Evolutionary conservation across 2,329 filamentous ascomycete genomes (phyloP).

Genomic region (Phyllosticta ampelicida): DNA sequence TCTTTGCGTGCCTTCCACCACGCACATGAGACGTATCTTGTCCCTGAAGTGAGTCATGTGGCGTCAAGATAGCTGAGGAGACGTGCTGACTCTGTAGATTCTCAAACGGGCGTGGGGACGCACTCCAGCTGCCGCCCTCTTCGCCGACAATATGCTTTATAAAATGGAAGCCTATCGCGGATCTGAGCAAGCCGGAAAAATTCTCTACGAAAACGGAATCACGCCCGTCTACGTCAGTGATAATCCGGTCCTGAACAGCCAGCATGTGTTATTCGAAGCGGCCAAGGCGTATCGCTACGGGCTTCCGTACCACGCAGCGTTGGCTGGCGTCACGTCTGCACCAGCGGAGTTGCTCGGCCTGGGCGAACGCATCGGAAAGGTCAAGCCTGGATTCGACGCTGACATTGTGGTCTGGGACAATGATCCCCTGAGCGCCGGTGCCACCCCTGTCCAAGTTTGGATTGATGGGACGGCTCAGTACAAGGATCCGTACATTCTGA

Average conservation of each 20-base stretch:
- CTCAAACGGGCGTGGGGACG: conserved; percentile 28
- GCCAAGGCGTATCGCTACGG: conserved; percentile 34
- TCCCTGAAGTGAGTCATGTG: conserved; percentile 45
- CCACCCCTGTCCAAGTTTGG: conserved; percentile 32
- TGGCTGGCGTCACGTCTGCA: conserved; percentile 30
- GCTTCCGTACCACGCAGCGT: conserved; percentile 30
- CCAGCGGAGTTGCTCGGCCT: conserved; percentile 31
- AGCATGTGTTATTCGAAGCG: conserved; percentile 54
- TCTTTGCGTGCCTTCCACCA: conserved; percentile 58
- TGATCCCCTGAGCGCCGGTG: conserved; percentile 30
- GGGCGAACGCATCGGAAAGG: conserved; percentile 30
- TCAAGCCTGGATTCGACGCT: conserved; percentile 31
- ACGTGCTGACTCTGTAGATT: background rate
- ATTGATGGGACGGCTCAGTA: conserved; percentile 37
- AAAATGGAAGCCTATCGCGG: conserved; percentile 56
- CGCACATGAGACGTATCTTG: conserved; percentile 54
- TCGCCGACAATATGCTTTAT: conserved; percentile 64
- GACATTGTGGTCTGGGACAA: conserved; percentile 35
- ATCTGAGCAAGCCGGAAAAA: conserved; percentile 55
- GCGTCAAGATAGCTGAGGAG: background rate
- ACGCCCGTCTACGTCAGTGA: conserved; percentile 60
- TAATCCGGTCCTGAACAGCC: conserved; percentile 59
- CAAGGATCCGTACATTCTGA: conserved; percentile 14
- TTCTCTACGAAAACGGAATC: conserved; percentile 53
- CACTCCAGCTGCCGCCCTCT: conserved; percentile 43